Base-by-base conservation (phyloP, 2,329 filamentous ascomycete species). In the Epichloe uncinata region DNA sequence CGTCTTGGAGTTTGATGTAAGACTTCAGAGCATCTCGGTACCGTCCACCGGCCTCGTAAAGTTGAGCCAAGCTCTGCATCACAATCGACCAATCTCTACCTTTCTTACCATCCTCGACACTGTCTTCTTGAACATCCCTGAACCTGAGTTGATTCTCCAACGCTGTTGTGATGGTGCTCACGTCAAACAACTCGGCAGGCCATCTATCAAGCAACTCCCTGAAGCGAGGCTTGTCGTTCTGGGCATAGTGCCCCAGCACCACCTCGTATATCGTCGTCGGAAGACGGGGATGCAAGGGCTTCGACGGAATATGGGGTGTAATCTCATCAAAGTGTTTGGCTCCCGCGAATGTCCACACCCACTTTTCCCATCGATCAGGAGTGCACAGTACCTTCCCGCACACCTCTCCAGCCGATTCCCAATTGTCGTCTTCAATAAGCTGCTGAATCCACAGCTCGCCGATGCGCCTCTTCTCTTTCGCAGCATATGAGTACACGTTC, bases 401-500 rank as follows among this genome's bases (percentile, higher is more conserved):
- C 4, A 94, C 74, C 59, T 84, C 75, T 1, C 88, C 91, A 5
- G 93, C 93, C 51, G 77, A 72, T 8, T 64, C 63, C 93, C 93
- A 98, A 53, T 91, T 75, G 8, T 79, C 75, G 0, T 78, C 73
- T 36, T 82, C 78, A 35, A 95, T 78, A 35, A 97, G 75, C 59
- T 95, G 87, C 53, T 90, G 82, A 35, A 98, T 75, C 93, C 93
- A 98, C 5, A 94, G 74, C 61, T 97, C 93, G 18, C 93, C 93
- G 51, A 98, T 87, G 2, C 87, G 79, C 35, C 85, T 78, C 66
- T 96, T 98, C 63, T 98, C 91, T 57, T 84, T 87, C 54, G 93
- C 86, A 0, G 84, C 79, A 0, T 81, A 77, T 0, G 84, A 84
- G 56, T 82, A 78, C 40, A 77, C 72, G 36, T 70, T 65, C 49